These are phyloP conservation scores for Mycena alexandri DNA, from an alignment of 768 basidiomycete genomes.

Conservation along the genomic window DNA sequence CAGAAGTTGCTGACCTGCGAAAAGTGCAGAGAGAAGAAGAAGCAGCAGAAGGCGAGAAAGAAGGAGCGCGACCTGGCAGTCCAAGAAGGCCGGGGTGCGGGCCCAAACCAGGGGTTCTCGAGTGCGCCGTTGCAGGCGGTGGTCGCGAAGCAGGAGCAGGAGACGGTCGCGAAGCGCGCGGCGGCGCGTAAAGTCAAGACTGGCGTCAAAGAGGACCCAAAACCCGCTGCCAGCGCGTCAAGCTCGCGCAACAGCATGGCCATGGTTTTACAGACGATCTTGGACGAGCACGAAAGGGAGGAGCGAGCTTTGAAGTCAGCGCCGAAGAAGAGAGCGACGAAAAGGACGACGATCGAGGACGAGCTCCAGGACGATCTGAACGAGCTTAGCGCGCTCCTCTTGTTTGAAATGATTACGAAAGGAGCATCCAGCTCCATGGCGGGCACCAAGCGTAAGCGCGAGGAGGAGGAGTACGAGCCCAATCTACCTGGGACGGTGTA, in stretches of 20 bases:
- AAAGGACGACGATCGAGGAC: conserved; percentile 1
- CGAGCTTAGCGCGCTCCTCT: background rate
- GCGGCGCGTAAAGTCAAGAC: conserved; percentile 1
- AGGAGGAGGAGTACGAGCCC: conserved; percentile 12
- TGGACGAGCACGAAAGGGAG: conserved; percentile 16
- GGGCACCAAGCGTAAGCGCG: conserved; percentile 17
- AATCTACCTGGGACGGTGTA: conserved; percentile 17
- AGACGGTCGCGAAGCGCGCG: conserved; percentile 12
- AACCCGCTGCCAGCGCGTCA: background rate
- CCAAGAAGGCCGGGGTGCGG: conserved; percentile 9
- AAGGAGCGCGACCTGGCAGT: conserved; percentile 22
- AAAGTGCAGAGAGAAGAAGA: conserved; percentile 23
- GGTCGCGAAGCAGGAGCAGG: conserved; percentile 21
- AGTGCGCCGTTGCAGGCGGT: conserved; percentile 22
- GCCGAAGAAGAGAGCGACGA: conserved; percentile 23
- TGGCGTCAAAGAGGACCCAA: background rate
- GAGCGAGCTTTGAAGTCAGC: background rate
- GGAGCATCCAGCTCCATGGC: conserved; percentile 1
- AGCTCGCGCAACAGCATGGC: conserved; percentile 3
- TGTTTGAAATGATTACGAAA: conserved; percentile 8
- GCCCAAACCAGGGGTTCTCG: conserved; percentile 3
- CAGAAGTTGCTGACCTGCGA: conserved; percentile 26
- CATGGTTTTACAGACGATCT: conserved; percentile 9
- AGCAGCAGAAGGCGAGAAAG: conserved; percentile 13
- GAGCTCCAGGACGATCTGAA: conserved; percentile 6